These are phyloP conservation scores for Rhizopogon sp. DNA, from an alignment of 768 basidiomycete genomes.

Conservation along the genomic window DNA sequence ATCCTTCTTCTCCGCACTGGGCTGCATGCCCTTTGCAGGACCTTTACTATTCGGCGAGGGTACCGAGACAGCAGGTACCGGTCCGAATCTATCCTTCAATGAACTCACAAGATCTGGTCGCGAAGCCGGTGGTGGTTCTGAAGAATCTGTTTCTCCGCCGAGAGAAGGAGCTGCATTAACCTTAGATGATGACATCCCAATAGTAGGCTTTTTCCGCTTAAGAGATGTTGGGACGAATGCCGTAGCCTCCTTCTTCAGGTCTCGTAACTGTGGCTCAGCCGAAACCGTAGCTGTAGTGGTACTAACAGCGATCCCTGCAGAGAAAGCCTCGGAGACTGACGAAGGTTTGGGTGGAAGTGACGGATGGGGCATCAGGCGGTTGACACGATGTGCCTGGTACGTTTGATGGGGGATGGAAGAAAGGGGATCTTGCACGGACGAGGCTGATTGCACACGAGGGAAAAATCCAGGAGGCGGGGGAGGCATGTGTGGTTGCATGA, in stretches of 20 bases:
- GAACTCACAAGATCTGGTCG: constrained; percentile 66
- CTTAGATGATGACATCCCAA: constrained; percentile 31
- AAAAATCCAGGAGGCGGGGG: constrained; percentile 66
- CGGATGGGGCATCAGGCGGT: constrained; percentile 33
- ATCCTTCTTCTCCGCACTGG: constrained; percentile 42
- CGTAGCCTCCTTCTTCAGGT: constrained; percentile 93
- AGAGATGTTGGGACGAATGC: constrained; percentile 83
- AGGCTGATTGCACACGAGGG: constrained; percentile 44
- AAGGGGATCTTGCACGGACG: constrained; percentile 70
- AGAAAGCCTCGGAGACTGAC: constrained; percentile 30
- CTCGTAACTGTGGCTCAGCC: constrained; percentile 83
- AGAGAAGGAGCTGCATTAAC: constrained; percentile 65
- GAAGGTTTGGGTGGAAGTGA: constrained; percentile 40
- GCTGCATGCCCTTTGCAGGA: constrained; percentile 14
- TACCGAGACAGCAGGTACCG: constrained; percentile 22
- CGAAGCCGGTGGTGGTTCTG: constrained; percentile 27
- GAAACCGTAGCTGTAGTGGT: constrained; percentile 64
- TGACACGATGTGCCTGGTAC: constrained; percentile 66
- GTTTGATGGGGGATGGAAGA: constrained; percentile 74
- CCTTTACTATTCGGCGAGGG: constrained; percentile 10
- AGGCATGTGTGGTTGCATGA: constrained; percentile 16
- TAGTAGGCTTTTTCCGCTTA: constrained; percentile 61
- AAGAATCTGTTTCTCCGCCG: constrained; percentile 23
- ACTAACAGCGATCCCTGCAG: constrained; percentile 27
- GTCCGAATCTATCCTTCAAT: constrained; percentile 56